phyloP scores from a whole-genome alignment of 176 grass and related monocot species.

The Pontederia crassipes region DNA sequence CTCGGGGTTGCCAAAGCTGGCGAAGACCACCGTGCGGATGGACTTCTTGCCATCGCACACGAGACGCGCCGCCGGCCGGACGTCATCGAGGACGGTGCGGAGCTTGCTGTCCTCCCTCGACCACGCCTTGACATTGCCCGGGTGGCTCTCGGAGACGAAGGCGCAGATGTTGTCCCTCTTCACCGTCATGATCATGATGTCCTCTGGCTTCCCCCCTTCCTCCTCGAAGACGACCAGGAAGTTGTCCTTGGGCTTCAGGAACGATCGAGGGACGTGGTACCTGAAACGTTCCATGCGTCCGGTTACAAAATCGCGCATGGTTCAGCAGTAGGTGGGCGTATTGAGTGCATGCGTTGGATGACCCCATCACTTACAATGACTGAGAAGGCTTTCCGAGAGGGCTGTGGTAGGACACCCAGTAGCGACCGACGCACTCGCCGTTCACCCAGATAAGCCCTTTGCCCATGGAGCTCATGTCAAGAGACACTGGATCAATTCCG shows the following conservation, averaged over 20 bases:
- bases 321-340: neutral
- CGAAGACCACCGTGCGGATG: constrained; percentile 59
- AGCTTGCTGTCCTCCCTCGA: constrained; percentile 39
- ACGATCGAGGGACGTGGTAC: constrained; percentile 50
- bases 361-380: constrained; percentile 25
- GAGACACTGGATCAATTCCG: constrained; percentile 40
- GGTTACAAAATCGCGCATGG: neutral
- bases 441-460: constrained; percentile 67
- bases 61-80: constrained; percentile 27
- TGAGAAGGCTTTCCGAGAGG: constrained; percentile 65
- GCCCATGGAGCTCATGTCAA: constrained; percentile 61
- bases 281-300: constrained; percentile 12
- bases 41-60: constrained; percentile 50
- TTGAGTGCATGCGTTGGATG: no score
- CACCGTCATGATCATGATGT: constrained; percentile 65
- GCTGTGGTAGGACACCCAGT: constrained; percentile 65
- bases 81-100: constrained; percentile 21
- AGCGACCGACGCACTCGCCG: constrained; percentile 53
- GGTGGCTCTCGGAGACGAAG: constrained; percentile 56
- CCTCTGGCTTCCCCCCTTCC: constrained; percentile 41
- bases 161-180: constrained; percentile 90
- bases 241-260: constrained; percentile 46
- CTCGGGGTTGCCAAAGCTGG: constrained; percentile 69
- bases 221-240: constrained; percentile 69
- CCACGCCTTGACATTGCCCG: constrained; percentile 46